Evolutionary conservation across 164 flowering plant species (phyloP), one percentile per base, ranked within the genome.

Genomic region (Platanus orientalis): DNA sequence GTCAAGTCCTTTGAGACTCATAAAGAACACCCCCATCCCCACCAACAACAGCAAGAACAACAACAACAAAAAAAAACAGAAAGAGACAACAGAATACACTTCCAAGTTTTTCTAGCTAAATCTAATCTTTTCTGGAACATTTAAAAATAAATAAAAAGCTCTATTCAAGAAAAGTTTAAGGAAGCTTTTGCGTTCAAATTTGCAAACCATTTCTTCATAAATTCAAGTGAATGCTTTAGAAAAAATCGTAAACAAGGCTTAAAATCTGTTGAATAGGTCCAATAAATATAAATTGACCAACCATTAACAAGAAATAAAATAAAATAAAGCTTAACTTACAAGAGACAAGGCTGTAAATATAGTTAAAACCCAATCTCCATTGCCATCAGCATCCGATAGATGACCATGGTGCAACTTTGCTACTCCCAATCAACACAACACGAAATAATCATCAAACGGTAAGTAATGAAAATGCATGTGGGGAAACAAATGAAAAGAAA

Each of bases 301-400:
- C 29, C 6, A 30, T 17, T 34, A 32, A 44, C 25, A 57, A 58
- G 29, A 64, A 19, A 30, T 5, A 39, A 42, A 44, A 54, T 56
- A 5, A 63, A 6, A 61, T 36, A 27, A 47, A 52, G 54, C 39
- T 50, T 14, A 34, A 78, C 96, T 82, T 76, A 93, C 96, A 70
- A 80, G 85, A 50, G 97, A 85, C 61, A 90, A 64, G 61, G 98
- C 95, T 4, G 92, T 67, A 69, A 83, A 89, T 67, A 93, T 91
- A 17, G 98, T 93, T 57, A 89, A 68, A 63, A 89, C 98, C 97
- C 97, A 93, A 75, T 93, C 98, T 74, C 96, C 98, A 74, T 93
- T 90, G 30, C 97, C 98, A 82, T 90, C 98, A 55, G 97, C 96
- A 72, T 87, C 76, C 32, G 86, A 64, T 7, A 94, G 77, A 78